Conservation (phyloP, 352 stramenopile species). For the Nothophytophthora sp. region DNA sequence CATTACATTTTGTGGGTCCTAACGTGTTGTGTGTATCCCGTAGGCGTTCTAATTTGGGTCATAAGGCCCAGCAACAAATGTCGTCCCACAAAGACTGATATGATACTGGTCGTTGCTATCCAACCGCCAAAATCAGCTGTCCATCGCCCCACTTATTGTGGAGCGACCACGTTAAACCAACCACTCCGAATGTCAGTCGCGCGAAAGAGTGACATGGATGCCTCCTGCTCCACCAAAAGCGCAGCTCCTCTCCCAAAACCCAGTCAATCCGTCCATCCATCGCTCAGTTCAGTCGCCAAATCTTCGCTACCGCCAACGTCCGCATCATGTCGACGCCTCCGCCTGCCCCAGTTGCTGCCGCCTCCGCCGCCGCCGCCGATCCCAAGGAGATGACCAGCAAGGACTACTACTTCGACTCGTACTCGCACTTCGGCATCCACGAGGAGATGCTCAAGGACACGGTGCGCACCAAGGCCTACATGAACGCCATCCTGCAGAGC, state of each 20-base stretch:
- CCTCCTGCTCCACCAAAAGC: background rate
- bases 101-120: background rate
- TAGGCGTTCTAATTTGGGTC: background rate
- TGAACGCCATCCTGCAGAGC: slow-evolving; percentile 97
- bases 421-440: slow-evolving; percentile 98
- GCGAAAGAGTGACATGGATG: background rate
- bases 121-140: background rate
- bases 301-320: background rate
- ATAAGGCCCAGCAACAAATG: too few relatives aligned
- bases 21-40: background rate
- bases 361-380: slow-evolving; percentile 7
- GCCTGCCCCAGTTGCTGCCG: slow-evolving; percentile 15
- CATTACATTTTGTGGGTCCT: too few relatives aligned
- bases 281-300: slow-evolving; percentile 12
- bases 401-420: slow-evolving; percentile 99
- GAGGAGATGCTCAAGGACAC: slow-evolving; percentile 99
- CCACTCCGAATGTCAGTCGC: too few relatives aligned
- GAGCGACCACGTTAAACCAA: background rate
- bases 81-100: too few relatives aligned
- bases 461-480: slow-evolving; percentile 97
- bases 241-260: background rate
- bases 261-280: slow-evolving; percentile 12
- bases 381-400: slow-evolving; percentile 86
- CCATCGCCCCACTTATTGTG: background rate
- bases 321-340: slow-evolving; percentile 35